These are phyloP conservation scores for Mitragyna speciosa DNA, from an alignment of 257 asterid genomes.

Conservation along the genomic window DNA sequence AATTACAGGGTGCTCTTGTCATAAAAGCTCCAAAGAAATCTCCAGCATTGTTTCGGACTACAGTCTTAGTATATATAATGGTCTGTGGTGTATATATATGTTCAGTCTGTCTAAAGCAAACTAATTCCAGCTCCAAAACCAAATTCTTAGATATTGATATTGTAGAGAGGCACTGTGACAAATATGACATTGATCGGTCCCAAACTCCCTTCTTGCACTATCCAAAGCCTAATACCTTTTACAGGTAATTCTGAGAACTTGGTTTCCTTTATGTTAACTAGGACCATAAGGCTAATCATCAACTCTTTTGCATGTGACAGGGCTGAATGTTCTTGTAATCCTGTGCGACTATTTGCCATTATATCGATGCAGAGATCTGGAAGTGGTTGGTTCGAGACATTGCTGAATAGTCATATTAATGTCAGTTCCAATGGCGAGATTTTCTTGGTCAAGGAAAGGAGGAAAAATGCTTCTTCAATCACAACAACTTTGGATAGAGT, in stretches of 20 bases:
- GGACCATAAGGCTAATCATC: not conserved
- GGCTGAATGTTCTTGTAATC: slow-evolving; percentile 81
- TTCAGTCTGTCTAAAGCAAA: slow-evolving; percentile 71
- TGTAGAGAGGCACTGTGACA: slow-evolving; percentile 36
- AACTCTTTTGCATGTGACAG: slow-evolving; percentile 30
- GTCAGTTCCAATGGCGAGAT: slow-evolving; percentile 95
- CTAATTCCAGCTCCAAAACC: slow-evolving; percentile 30
- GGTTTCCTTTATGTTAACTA: not conserved
- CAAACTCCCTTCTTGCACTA: slow-evolving; percentile 64
- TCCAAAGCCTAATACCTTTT: slow-evolving; percentile 75
- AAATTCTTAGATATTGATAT: slow-evolving; percentile 38
- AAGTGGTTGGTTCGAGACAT: slow-evolving; percentile 97
- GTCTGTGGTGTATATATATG: slow-evolving; percentile 68
- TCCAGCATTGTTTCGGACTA: slow-evolving; percentile 61
- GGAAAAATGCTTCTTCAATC: slow-evolving; percentile 64
- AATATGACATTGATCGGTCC: slow-evolving; percentile 40
- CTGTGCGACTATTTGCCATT: slow-evolving; percentile 73
- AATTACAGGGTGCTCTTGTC: slow-evolving; percentile 53
- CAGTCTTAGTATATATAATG: slow-evolving; percentile 65
- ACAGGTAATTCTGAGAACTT: slow-evolving; percentile 44
- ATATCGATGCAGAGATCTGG: slow-evolving; percentile 96
- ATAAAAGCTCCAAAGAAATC: slow-evolving; percentile 77
- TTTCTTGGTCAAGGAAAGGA: slow-evolving; percentile 65
- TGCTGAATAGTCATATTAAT: slow-evolving; percentile 78
- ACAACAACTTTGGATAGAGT: slow-evolving; percentile 59